These are phyloP conservation scores for Phytophthora europaea DNA, from an alignment of 352 stramenopile species.

Conservation along the genomic window DNA sequence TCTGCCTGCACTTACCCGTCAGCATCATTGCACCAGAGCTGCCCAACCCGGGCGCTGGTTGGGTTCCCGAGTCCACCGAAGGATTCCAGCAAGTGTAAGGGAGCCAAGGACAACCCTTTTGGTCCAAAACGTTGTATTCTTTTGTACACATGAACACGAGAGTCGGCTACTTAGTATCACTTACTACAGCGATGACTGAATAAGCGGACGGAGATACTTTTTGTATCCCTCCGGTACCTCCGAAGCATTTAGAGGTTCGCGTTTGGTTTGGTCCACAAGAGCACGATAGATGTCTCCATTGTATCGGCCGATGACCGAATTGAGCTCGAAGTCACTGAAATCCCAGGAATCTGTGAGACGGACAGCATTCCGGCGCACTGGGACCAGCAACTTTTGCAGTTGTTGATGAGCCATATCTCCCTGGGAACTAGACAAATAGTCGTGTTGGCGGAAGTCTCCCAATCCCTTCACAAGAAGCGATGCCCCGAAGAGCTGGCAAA, in stretches of 20 bases:
- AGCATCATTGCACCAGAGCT: constrained; percentile 58
- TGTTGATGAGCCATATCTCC: constrained; percentile 48
- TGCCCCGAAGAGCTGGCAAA: constrained; percentile 53
- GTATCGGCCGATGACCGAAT: constrained; percentile 62
- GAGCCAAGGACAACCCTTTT: neutral
- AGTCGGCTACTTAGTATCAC: neutral
- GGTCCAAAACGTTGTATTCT: neutral
- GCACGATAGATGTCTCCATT: constrained; percentile 68
- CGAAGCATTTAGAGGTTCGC: constrained; percentile 57
- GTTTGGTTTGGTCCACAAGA: constrained; percentile 45
- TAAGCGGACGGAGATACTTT: constrained; percentile 45
- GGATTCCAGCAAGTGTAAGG: constrained; percentile 13
- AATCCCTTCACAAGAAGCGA: constrained; percentile 51
- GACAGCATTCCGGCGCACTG: constrained; percentile 53
- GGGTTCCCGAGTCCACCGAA: constrained; percentile 34
- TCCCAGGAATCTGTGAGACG: constrained; percentile 51
- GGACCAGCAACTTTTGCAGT: constrained; percentile 42
- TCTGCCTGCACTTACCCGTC: constrained; percentile 65
- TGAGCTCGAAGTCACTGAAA: constrained; percentile 74
- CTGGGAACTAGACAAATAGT: constrained; percentile 56
- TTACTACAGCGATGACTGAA: constrained; percentile 34
- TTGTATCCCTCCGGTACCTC: constrained; percentile 55
- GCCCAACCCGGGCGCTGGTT: constrained; percentile 29
- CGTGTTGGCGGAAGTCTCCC: constrained; percentile 58
- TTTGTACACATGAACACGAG: neutral